Evolutionary conservation across 768 basidiomycete species (phyloP).

Genomic region (Auricularia heimuer): DNA sequence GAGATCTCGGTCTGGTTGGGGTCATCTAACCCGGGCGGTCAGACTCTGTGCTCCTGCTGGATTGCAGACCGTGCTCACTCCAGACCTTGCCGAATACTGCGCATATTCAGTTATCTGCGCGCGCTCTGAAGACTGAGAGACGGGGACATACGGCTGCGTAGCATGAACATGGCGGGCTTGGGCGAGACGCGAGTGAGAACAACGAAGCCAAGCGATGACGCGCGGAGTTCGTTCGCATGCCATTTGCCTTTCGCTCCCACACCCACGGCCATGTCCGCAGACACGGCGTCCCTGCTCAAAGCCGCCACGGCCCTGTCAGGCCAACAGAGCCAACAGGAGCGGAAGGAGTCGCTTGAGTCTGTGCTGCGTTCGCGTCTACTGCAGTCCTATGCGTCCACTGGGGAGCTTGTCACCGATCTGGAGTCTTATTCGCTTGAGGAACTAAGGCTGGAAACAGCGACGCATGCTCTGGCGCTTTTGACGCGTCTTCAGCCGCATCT

Average conservation of each 20-base stretch:
- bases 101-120: slow-evolving; percentile 14
- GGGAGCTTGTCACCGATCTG: not conserved
- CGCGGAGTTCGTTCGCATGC: not conserved
- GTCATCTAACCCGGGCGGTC: slow-evolving; percentile 49
- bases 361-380: slow-evolving; percentile 4
- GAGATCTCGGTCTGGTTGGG: slow-evolving; percentile 92
- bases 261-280: not conserved
- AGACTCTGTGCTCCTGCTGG: not conserved
- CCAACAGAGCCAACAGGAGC: not conserved
- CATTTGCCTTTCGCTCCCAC: not conserved
- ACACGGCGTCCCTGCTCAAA: not conserved
- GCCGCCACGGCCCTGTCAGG: slow-evolving; percentile 4
- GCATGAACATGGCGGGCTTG: slow-evolving; percentile 62
- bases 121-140: not conserved
- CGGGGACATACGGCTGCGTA: slow-evolving; percentile 58
- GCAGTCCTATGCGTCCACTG: not conserved
- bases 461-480: slow-evolving; percentile 42
- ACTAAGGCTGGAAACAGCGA: slow-evolving; percentile 44
- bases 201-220: not conserved
- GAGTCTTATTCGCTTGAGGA: slow-evolving; percentile 24
- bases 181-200: slow-evolving; percentile 2
- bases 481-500: slow-evolving; percentile 38
- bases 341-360: not conserved
- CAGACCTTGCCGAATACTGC: slow-evolving; percentile 87
- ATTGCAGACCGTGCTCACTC: slow-evolving; percentile 51